Base-by-base conservation (phyloP, 2,329 filamentous ascomycete species). In the Verticillium tricorpus region DNA sequence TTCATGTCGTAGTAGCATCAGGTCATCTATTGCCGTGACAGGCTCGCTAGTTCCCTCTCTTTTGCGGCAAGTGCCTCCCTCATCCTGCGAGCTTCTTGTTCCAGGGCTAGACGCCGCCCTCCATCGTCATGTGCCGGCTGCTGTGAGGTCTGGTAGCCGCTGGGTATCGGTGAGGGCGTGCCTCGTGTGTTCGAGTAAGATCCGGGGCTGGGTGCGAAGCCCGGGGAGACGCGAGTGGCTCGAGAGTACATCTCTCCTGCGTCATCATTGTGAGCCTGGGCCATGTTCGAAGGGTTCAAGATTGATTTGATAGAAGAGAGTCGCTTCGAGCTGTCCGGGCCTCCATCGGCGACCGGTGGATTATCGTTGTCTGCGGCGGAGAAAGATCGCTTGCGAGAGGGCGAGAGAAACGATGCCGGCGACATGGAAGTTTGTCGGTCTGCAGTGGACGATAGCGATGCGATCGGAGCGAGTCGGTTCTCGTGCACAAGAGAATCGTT, bases 301-400 rank as follows among this genome's bases (percentile, higher is more conserved):
- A 93, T 89, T 5, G 89, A 90, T 66, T 88, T 90, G 64, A 93
- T 93, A 3, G 89, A 91, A 19, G 88, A 91, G 4, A 92, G 76
- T 15, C 90, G 85, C 71, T 89, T 83, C 52, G 85, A 75, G 40
- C 75, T 76, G 31, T 85, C 81, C 28, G 78, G 75, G 2, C 76
- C 75, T n/a, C 69, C 67, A 40, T 80, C 77, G 35, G 71, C 69
- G 8, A 67, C 62, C n/a, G 62, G 68, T 22, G 73, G 69, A n/a
- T 71, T 69, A 40, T 86, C 84, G 22, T 79, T 80, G 60, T 88
- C 85, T 0, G 82, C 77, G 0, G 82, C 78, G 0, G 88, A 90
- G 66, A 90, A 89, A 0, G 88, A 89, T 6, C 89, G 82, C 74
- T 92, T 91, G 28, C 87, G 82, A 4, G 80, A 80, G 1, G 84